A percentile compares a stretch with the other conserved stretches of the same genome.
These are phyloP conservation scores for Strobilomyces confusus DNA, from an alignment of 768 basidiomycete species.

Conservation along the genomic window DNA sequence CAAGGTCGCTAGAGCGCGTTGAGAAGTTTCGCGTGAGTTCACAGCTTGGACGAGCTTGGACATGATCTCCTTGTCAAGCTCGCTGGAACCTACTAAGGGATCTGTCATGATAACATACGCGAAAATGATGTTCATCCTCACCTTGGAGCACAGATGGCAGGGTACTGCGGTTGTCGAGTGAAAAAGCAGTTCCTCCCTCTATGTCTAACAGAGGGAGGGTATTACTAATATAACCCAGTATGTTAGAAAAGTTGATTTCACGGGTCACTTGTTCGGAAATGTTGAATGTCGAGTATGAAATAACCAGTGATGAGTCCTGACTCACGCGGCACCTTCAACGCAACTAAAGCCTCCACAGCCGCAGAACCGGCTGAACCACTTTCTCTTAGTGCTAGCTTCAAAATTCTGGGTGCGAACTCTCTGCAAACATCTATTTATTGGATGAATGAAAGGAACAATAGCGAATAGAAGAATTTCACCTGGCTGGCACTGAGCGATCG, in stretches of 20 bases:
- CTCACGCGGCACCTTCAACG: slow-evolving; percentile 1
- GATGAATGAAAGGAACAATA: background rate
- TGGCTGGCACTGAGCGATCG: background rate
- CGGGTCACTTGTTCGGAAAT: background rate
- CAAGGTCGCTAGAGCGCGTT: background rate
- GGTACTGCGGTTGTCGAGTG: background rate
- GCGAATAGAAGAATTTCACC: background rate
- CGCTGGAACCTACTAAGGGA: background rate
- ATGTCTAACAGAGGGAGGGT: too few relatives aligned
- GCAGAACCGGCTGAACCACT: background rate
- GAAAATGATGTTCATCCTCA: background rate
- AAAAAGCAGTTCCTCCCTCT: background rate
- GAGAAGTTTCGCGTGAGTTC: background rate
- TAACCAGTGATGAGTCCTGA: too few relatives aligned
- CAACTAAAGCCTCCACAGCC: slow-evolving; percentile 6
- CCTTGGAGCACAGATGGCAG: background rate
- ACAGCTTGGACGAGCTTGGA: too few relatives aligned
- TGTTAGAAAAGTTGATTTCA: too few relatives aligned
- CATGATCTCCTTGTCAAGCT: background rate
- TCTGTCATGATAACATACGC: background rate
- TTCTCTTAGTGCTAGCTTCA: background rate
- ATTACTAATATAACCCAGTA: too few relatives aligned
- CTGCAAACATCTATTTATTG: background rate
- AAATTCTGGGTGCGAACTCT: background rate
- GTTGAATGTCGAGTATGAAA: too few relatives aligned